Base-by-base conservation (phyloP, 495 filamentous ascomycete genomes). In the Aspergillus sparsus region DNA sequence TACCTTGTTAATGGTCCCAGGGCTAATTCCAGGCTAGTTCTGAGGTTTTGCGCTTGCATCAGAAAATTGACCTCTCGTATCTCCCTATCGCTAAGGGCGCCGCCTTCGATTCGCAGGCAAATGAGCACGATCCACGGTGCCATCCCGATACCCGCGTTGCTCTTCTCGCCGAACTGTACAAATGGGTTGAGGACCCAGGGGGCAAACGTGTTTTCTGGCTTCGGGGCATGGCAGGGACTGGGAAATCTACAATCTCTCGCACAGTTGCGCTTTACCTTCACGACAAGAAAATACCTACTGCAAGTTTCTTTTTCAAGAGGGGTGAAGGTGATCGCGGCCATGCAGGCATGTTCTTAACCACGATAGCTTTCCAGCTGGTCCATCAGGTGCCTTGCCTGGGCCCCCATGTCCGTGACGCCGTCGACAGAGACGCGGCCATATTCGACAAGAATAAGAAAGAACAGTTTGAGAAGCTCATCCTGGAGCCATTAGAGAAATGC, bases 401-500 rank as follows among this genome's bases (percentile, higher is more conserved):
- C 10, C 33, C 53, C n/a, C n/a, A 36, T 13, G 67, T 83, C 60
- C 61, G 64, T 9, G 42, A 69, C 7, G 76, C 71, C 31, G 69
- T 81, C 36, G 16, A 74, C 6, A 33, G 46, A 2, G 60, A 80
- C 58, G 60, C 64, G 7, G 46, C 45, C 18, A 68, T 82, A 55
- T 6, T 56, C 12, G 42, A 34, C 13, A 77, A 80, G 53, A 52
- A 66, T 7, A 47, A 77, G 8, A 41, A 53, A 37, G 71, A 79
- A 1, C 82, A 85, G 62, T 83, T 78, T 54, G 64, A 80, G 11
- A 70, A 76, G 63, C 73, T 84, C 7, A 59, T 83, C 56, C 45
- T 78, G 13, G n/a, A 72, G 16, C 77, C 80, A 31, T 61, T 82
- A 3, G 21, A 27, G 21, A 27, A 27, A 27, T 27, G 21, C 21